Conservation (phyloP, 495 filamentous ascomycete genomes). For the Rostrohypoxylon terebratum region DNA sequence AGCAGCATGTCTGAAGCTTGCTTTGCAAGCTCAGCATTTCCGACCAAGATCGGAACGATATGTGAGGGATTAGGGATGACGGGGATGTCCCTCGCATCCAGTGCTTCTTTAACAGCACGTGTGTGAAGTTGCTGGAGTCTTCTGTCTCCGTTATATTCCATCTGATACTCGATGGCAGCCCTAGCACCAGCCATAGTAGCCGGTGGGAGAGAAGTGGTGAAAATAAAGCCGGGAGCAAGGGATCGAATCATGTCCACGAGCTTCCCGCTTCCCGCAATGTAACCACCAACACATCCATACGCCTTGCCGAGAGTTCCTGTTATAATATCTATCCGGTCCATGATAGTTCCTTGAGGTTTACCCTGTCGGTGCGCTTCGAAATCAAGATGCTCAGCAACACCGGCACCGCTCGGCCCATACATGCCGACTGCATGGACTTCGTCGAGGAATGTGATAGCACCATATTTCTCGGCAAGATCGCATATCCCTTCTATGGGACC, state of each 20-base stretch:
- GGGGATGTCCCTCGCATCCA: constrained; percentile 85
- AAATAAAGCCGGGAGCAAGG: constrained; percentile 97
- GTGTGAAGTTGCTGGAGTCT: constrained; percentile 95
- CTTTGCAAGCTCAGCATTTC: constrained; percentile 93
- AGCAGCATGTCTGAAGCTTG: constrained; percentile 88
- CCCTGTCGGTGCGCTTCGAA: constrained; percentile 80
- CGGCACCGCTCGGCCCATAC: constrained; percentile 96
- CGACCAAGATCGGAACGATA: constrained; percentile 94
- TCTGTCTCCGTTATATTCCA: constrained; percentile 81
- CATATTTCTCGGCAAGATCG: constrained; percentile 96
- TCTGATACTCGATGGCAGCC: constrained; percentile 93
- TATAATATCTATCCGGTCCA: constrained; percentile 97
- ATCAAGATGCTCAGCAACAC: constrained; percentile 97
- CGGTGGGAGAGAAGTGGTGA: constrained; percentile 95
- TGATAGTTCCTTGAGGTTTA: constrained; percentile 81
- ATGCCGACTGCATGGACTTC: constrained; percentile 99
- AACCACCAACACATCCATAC: constrained; percentile 97
- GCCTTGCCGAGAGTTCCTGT: constrained; percentile 97
- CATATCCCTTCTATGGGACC: constrained; percentile 96
- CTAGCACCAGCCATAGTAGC: constrained; percentile 96
- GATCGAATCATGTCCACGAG: constrained; percentile 97
- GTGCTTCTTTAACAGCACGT: constrained; percentile 83
- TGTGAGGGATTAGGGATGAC: constrained; percentile 98
- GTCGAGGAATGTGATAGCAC: constrained; percentile 95
- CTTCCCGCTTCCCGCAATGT: constrained; percentile 89